Percentiles rank a stretch among this genome's conserved stretches.
These are phyloP conservation scores for Melocanna baccifera DNA, from an alignment of 176 grass and related monocot genomes.

Conservation along the genomic window DNA sequence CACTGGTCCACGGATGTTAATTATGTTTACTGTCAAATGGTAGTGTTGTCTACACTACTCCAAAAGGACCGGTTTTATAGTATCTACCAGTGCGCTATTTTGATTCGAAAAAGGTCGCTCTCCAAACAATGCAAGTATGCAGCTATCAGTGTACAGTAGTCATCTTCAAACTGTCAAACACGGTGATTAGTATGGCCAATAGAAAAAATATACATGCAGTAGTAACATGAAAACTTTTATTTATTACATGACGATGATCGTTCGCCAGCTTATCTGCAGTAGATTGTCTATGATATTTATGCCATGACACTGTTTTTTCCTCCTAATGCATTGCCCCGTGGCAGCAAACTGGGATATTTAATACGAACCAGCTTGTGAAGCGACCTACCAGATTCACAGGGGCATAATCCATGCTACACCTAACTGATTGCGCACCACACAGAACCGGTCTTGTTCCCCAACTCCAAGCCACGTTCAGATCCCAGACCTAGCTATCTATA, in stretches of 20 bases:
- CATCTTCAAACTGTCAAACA: neutral
- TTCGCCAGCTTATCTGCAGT: neutral
- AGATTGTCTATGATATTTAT: neutral
- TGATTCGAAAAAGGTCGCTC: neutral
- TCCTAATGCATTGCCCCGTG: neutral
- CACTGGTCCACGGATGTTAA: neutral
- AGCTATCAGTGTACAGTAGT: neutral
- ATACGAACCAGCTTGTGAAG: neutral
- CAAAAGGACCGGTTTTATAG: neutral
- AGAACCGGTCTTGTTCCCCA: neutral
- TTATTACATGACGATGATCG: neutral
- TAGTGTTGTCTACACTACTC: neutral
- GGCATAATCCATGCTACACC: neutral
- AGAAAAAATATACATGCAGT: neutral
- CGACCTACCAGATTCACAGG: neutral
- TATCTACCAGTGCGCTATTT: neutral
- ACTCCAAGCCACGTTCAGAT: constrained; percentile 4
- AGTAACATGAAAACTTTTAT: neutral
- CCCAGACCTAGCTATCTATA: neutral
- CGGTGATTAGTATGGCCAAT: neutral
- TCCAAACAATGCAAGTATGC: neutral
- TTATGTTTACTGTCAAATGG: neutral
- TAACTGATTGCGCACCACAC: neutral
- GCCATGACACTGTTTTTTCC: neutral
- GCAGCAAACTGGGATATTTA: neutral